Percentiles rank a stretch among this genome's conserved stretches.
phyloP scores from a whole-genome alignment of 768 basidiomycete genomes.

The Pisolithus marmoratus region DNA sequence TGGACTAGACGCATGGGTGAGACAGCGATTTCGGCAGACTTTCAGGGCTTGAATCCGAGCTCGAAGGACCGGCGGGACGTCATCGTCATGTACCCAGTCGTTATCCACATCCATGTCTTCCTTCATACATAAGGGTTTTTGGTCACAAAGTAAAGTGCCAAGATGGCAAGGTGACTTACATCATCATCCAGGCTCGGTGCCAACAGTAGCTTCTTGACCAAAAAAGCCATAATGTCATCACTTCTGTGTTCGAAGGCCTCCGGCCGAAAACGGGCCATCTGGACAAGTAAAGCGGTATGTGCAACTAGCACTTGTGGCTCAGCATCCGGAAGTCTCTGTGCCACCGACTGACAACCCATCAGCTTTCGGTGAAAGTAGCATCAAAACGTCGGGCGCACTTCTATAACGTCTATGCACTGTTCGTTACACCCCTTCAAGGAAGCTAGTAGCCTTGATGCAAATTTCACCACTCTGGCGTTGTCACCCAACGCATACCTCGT shows the following conservation, averaged over 20 bases:
- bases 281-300: conserved; percentile 64
- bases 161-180: conserved; percentile 30
- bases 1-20: conserved; percentile 57
- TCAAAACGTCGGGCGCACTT: conserved; percentile 41
- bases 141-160: background rate
- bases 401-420: conserved; percentile 50
- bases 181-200: conserved; percentile 39
- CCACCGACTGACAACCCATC: conserved; percentile 45
- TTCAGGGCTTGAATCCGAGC: conserved; percentile 78
- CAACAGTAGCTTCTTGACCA: conserved; percentile 69
- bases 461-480: conserved; percentile 72
- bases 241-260: conserved; percentile 76
- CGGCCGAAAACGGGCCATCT: conserved; percentile 64
- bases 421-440: conserved; percentile 48
- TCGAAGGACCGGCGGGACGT: conserved; percentile 49
- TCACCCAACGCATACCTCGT: conserved; percentile 52
- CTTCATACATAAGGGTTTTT: conserved; percentile 26
- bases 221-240: conserved; percentile 64
- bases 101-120: conserved; percentile 53
- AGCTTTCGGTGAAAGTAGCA: background rate
- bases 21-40: conserved; percentile 73
- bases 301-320: conserved; percentile 53
- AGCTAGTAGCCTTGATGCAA: conserved; percentile 71
- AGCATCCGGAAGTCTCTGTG: conserved; percentile 42
- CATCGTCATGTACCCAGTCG: conserved; percentile 74